Percentiles rank a stretch among this genome's conserved stretches.
These are phyloP conservation scores for Circinella umbellata DNA, from an alignment of 371 early-diverging fungal species.

Conservation along the genomic window DNA sequence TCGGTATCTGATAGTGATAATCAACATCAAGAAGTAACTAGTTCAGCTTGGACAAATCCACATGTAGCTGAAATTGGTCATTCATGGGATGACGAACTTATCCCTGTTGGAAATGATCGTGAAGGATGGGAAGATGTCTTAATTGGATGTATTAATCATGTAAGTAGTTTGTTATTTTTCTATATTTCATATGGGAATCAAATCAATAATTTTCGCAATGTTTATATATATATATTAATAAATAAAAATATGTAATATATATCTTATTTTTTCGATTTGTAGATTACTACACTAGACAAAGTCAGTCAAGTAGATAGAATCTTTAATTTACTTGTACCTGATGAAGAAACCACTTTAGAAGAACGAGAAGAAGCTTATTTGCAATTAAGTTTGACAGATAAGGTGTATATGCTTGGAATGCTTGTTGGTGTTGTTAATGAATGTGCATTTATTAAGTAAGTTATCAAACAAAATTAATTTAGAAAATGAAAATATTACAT, in stretches of 20 bases:
- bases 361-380: slow-evolving; percentile 55
- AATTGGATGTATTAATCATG: slow-evolving; percentile 54
- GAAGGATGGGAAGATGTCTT: slow-evolving; percentile 53
- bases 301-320: slow-evolving; percentile 55
- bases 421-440: slow-evolving; percentile 57
- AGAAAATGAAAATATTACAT: too few relatives aligned
- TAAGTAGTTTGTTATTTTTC: slow-evolving; percentile 18
- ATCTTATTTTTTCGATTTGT: neutral
- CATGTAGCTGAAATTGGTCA: slow-evolving; percentile 29
- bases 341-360: slow-evolving; percentile 38
- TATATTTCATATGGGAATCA: neutral
- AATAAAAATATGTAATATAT: too few relatives aligned
- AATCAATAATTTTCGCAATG: neutral
- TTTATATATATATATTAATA: neutral
- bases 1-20: neutral
- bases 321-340: slow-evolving; percentile 51
- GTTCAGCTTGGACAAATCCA: slow-evolving; percentile 26
- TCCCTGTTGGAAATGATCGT: slow-evolving; percentile 39
- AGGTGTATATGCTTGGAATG: slow-evolving; percentile 53
- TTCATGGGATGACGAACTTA: slow-evolving; percentile 41
- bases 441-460: slow-evolving; percentile 46
- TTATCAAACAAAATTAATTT: neutral
- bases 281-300: slow-evolving; percentile 55
- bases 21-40: neutral
- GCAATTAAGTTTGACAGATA: slow-evolving; percentile 48